Base-by-base conservation (phyloP, 352 stramenopile species). In the Phytopythium cucurbitacearum region DNA sequence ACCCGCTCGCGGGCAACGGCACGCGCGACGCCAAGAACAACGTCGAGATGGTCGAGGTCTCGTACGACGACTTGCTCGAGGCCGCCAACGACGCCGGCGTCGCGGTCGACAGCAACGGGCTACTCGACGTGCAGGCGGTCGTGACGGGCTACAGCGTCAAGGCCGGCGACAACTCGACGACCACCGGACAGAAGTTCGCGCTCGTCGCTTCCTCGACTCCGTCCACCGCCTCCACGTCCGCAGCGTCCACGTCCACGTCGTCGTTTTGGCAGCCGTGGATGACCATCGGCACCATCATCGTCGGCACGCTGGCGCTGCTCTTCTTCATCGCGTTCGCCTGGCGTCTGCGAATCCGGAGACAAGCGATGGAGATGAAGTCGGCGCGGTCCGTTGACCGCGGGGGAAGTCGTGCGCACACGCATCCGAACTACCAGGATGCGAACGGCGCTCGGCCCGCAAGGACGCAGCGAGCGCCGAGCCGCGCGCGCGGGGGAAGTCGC, bases 241-340 rank as follows among this genome's bases (percentile, higher is more conserved):
- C 63, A 8, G 36, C 35, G 1, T 42, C 28, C 0, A 43, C 15
- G 1, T 48, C 43, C 0, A 52, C 53, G 8, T 45, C 44, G 2
- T 46, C 40, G 3, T 87, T 88, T 58, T 90, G 76, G 80, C 72
- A 90, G 60, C 76, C 80, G 12, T 90, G 80, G 80, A 90, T 90
- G 76, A 87, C 71, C 12, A 78, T 90, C 51, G 80, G 72, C 13
- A 62, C 67, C 2, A 64, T 88, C 40, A 58, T 87, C 8, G 61
- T 79, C 1, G 74, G 66, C 4, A 83, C 67, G 6, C 34, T 89
- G 3, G 56, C 58, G 12, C 34, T 85, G 44, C 60, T 89, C n/a
- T 75, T 87, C 34, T 48, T 76, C 16, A 82, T 87, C 35, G 74
- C 70, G 2, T 51, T 83, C 38, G 47, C 61, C 7, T 89, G 76